Evolutionary conservation across 2,329 filamentous ascomycete genomes (phyloP).

Genomic region (Sporothrix phasma): DNA sequence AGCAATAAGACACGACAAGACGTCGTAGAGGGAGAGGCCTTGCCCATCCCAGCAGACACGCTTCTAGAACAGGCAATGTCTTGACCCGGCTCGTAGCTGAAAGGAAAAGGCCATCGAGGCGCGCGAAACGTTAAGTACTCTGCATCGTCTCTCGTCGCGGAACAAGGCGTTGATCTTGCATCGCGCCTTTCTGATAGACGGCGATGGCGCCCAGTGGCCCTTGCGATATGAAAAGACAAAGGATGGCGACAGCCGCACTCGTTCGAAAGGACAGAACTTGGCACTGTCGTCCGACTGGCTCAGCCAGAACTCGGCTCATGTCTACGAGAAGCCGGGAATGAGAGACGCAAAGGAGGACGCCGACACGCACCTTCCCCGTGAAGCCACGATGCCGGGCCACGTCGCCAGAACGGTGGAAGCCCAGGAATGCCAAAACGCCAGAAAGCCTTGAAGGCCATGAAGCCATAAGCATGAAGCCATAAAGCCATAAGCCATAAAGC

Average conservation of each 20-base stretch:
- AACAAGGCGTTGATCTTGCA: not conserved
- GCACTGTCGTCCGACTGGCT: not conserved
- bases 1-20: not conserved
- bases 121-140: not conserved
- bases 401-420: not conserved
- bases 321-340: not conserved
- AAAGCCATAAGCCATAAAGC: too few relatives aligned
- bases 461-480: too few relatives aligned
- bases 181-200: not conserved
- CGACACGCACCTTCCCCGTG: not conserved
- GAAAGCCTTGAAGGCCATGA: not conserved
- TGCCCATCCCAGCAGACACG: not conserved
- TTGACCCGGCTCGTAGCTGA: not conserved
- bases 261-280: too few relatives aligned
- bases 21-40: not conserved
- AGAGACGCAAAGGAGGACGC: too few relatives aligned
- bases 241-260: not conserved
- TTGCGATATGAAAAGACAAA: not conserved
- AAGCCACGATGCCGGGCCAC: not conserved
- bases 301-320: not conserved
- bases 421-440: not conserved
- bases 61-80: not conserved
- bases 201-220: not conserved
- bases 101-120: not conserved
- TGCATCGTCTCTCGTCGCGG: not conserved